Evolutionary conservation across 768 basidiomycete species (phyloP).

Genomic region (Podaxis sp.): DNA sequence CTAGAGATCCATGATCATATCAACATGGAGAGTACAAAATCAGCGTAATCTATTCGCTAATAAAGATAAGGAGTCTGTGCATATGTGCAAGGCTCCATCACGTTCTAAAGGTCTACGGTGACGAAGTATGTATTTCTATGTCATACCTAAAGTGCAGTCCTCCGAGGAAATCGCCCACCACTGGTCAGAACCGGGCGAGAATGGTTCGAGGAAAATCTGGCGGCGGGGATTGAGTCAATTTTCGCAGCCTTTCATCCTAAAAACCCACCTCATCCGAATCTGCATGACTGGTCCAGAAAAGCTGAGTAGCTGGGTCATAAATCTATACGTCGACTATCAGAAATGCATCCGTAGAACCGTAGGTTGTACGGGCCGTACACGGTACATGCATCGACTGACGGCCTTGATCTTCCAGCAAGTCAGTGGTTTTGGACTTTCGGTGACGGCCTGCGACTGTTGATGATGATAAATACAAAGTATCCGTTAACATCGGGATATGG

Average conservation of each 20-base stretch:
- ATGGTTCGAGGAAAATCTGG: conserved; percentile 11
- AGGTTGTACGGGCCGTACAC: background rate
- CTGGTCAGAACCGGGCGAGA: conserved; percentile 10
- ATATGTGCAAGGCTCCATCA: background rate
- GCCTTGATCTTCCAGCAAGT: conserved; percentile 12
- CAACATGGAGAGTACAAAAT: background rate
- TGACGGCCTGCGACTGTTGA: background rate
- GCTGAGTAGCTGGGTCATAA: conserved; percentile 7
- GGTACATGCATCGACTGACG: conserved; percentile 10
- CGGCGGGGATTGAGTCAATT: background rate
- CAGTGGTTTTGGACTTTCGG: conserved; percentile 6
- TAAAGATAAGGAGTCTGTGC: background rate
- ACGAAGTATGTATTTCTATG: background rate
- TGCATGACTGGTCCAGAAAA: conserved; percentile 8
- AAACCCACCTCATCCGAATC: conserved; percentile 5
- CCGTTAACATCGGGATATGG: background rate
- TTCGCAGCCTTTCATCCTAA: no score
- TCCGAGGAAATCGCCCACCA: conserved; percentile 14
- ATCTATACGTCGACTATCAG: background rate
- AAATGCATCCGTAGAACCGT: background rate
- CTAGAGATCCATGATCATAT: no score
- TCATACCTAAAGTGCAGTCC: background rate
- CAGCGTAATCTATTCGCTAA: background rate
- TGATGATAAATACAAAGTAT: background rate
- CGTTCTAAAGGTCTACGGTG: background rate